A percentile compares a stretch with the other conserved stretches of the same genome.
Conservation (phyloP, 1,284 basidiomycete genomes). For the Exsudoporus floridanus region DNA sequence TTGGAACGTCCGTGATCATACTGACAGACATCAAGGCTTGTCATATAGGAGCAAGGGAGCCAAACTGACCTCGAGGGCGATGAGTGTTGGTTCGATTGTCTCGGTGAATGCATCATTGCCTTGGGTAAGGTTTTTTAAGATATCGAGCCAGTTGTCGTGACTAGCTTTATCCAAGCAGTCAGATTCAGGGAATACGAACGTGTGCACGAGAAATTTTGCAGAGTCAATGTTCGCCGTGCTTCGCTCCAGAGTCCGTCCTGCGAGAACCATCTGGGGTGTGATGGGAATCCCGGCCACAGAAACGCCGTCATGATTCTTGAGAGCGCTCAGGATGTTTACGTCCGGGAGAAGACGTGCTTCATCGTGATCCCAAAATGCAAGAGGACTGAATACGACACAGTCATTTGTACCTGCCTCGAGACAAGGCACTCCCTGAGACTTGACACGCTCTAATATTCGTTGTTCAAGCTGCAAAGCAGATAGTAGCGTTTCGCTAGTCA, state of each 20-base stretch:
- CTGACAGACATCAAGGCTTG: constrained; percentile 36
- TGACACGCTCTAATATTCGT: constrained; percentile 50
- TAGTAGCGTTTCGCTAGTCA: constrained; percentile 59
- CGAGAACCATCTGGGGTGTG: constrained; percentile 71
- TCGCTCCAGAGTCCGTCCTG: constrained; percentile 59
- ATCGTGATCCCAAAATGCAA: constrained; percentile 72
- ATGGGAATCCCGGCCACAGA: constrained; percentile 60
- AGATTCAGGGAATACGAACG: constrained; percentile 74
- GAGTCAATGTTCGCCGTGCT: constrained; percentile 53
- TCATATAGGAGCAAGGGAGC: background rate
- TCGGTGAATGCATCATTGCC: constrained; percentile 46
- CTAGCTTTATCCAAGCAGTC: constrained; percentile 64
- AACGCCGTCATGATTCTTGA: constrained; percentile 52
- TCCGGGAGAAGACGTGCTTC: constrained; percentile 53
- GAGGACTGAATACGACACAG: constrained; percentile 72
- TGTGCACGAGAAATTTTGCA: constrained; percentile 70
- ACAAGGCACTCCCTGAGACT: constrained; percentile 47
- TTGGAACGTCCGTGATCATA: constrained; percentile 49
- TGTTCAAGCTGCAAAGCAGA: constrained; percentile 64
- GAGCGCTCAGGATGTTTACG: constrained; percentile 54
- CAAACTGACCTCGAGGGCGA: constrained; percentile 65
- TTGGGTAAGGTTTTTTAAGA: constrained; percentile 49
- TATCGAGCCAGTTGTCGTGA: constrained; percentile 62
- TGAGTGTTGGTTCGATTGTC: constrained; percentile 58
- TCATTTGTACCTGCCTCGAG: constrained; percentile 43